These are phyloP conservation scores for Tolypocladium guangdongense DNA, from an alignment of 2,329 filamentous ascomycete genomes.

Conservation along the genomic window DNA sequence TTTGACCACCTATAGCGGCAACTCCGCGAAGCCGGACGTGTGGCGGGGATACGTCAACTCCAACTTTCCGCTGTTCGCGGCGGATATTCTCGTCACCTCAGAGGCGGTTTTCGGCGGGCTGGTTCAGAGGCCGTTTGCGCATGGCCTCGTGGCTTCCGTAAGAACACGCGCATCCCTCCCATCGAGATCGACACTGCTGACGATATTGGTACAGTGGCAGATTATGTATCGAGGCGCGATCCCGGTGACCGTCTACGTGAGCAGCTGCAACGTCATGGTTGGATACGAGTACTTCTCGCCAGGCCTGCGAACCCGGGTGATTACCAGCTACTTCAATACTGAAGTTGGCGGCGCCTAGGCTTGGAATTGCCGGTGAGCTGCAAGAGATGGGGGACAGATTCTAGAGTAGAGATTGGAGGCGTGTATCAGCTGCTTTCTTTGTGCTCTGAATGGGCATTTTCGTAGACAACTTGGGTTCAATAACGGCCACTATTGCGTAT, in stretches of 20 bases:
- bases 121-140: conserved; percentile 8
- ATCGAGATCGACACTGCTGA: neutral
- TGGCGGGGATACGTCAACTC: conserved; percentile 25
- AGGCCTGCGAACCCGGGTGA: conserved; percentile 14
- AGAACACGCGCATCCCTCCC: neutral
- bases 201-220: conserved; percentile 17
- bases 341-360: neutral
- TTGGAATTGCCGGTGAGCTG: neutral
- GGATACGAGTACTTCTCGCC: conserved; percentile 25
- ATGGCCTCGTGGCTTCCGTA: conserved; percentile 14
- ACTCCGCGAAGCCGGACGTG: conserved; percentile 8
- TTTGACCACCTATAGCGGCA: conserved; percentile 14
- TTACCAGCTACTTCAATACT: conserved; percentile 19
- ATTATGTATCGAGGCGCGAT: conserved; percentile 23
- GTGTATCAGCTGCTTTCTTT: too few relatives aligned
- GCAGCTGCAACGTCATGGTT: conserved; percentile 19
- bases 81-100: conserved; percentile 14
- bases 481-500: too few relatives aligned
- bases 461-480: too few relatives aligned
- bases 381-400: too few relatives aligned
- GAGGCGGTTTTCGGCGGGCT: conserved; percentile 15
- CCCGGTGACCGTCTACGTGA: conserved; percentile 24
- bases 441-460: too few relatives aligned
- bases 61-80: conserved; percentile 22
- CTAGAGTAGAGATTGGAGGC: too few relatives aligned